Base-by-base conservation (phyloP, 108 stramenopile species). In the Cafeteria roenbergensis region DNA sequence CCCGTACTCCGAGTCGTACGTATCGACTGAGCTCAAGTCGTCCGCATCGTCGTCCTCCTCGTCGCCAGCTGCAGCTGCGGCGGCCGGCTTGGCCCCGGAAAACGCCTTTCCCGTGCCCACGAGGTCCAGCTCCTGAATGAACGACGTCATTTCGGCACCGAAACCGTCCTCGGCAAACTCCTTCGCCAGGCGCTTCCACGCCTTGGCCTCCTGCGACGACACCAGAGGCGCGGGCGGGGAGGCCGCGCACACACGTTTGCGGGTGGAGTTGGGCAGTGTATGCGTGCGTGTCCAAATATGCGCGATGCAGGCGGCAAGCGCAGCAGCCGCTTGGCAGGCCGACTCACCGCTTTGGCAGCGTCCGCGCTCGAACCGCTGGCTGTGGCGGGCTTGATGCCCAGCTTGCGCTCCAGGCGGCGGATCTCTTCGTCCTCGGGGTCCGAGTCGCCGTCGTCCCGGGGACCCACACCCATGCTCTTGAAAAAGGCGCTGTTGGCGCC, bases 361-460 rank as follows among this genome's bases (percentile, higher is more conserved):
- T 48, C 42, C 17, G 12, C 17, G 17, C 12, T 17, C 12, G 42
- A 6, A 12, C 17, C 42, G 6, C 17, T 61, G 37, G 21, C 30
- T 27, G 9, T n/a, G 37, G 2, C 30, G 17, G 20, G 20, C 22
- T 6, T 2, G 2, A 61, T 3, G 22, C 59, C 59, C 20, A 61
- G 37, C 59, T 32, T 6, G 2, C n/a, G 17, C 37, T 61, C 59
- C 37, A 61, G n/a, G 37, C n/a, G n/a, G 20, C 30, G 22, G 24
- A 61, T 61, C 59, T 61, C 59, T 2, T 8, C 59, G 37, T 61
- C 59, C 37, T 61, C 59, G 8, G 59, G 59, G 37, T 61, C 59
- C 17, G 20, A 29, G 59, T 61, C 59, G 9, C n/a, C 59, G 2
- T 32, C 59, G 20, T 61, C 59, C 17, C 6, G 42, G 42, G n/a